These are phyloP conservation scores for Melanogaster broomeanus DNA, from an alignment of 768 basidiomycete species.

Conservation along the genomic window DNA sequence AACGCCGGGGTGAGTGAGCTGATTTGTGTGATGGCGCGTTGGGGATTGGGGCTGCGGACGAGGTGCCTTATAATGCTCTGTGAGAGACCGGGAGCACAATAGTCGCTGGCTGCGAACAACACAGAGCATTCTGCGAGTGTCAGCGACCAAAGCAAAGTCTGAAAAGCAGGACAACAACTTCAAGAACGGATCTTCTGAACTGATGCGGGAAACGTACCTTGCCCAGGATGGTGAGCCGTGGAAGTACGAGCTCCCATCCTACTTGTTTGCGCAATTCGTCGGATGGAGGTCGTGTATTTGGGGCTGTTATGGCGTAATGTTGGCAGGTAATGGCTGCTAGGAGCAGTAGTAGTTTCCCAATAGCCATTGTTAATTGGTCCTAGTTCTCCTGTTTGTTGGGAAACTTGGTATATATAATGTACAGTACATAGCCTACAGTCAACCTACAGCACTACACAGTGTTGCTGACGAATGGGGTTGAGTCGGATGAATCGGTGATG, in stretches of 20 bases:
- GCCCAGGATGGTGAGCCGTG: not conserved
- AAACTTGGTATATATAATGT: too few species aligned
- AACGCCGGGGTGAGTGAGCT: constrained; percentile 11
- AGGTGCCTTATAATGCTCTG: not conserved
- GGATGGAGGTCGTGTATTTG: constrained; percentile 12
- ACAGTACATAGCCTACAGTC: too few species aligned
- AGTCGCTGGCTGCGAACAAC: not conserved
- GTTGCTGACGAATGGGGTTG: too few species aligned
- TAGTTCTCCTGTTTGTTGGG: too few species aligned
- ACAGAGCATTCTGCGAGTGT: constrained; percentile 9
- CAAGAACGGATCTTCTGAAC: too few species aligned
- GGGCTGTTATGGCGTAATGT: constrained; percentile 8
- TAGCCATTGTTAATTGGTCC: not conserved
- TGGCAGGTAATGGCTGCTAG: not conserved
- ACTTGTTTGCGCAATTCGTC: constrained; percentile 13
- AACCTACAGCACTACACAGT: too few species aligned
- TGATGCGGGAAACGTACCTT: too few species aligned
- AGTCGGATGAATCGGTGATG: too few species aligned
- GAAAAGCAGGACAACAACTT: too few species aligned
- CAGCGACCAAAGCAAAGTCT: constrained; percentile 5
- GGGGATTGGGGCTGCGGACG: not conserved
- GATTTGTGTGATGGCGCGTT: constrained; percentile 10
- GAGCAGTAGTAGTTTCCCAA: constrained; percentile 5
- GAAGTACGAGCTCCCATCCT: not conserved
- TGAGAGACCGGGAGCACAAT: constrained; percentile 6